These are phyloP conservation scores for Septoria linicola DNA, from an alignment of 2,329 filamentous ascomycete genomes.

Conservation along the genomic window DNA sequence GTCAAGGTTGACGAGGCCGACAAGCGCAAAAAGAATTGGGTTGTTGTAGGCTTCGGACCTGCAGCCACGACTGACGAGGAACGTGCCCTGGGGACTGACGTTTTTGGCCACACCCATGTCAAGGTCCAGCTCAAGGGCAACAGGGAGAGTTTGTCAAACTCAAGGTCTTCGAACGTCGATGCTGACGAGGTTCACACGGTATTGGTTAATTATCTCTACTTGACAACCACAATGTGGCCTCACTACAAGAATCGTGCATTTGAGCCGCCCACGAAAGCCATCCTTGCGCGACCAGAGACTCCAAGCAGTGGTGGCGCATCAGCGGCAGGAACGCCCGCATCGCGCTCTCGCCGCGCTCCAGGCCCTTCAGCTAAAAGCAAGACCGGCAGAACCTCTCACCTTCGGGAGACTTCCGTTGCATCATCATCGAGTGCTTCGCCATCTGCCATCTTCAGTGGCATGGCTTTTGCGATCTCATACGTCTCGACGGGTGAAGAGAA, in stretches of 20 bases:
- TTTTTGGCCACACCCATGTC: slow-evolving; percentile 43
- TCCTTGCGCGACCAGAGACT: slow-evolving; percentile 7
- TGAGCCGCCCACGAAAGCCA: slow-evolving; percentile 22
- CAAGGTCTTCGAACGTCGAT: slow-evolving; percentile 8
- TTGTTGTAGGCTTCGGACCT: slow-evolving; percentile 46
- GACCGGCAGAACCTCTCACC: slow-evolving; percentile 19
- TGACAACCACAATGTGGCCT: slow-evolving; percentile 46
- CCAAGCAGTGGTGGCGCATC: slow-evolving; percentile 34
- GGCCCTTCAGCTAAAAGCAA: slow-evolving; percentile 20
- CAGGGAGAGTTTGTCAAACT: slow-evolving; percentile 39
- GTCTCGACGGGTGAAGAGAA: slow-evolving; percentile 59
- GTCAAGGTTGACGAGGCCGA: slow-evolving; percentile 49
- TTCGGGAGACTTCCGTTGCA: slow-evolving; percentile 32
- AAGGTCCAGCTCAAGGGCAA: slow-evolving; percentile 42
- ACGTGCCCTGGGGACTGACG: slow-evolving; percentile 42
- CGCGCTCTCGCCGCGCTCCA: slow-evolving; percentile 47
- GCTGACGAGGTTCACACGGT: slow-evolving; percentile 40
- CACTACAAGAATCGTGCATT: slow-evolving; percentile 44
- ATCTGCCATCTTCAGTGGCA: slow-evolving; percentile 64
- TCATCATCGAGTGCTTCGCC: slow-evolving; percentile 17
- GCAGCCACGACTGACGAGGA: slow-evolving; percentile 33
- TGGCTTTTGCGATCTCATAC: slow-evolving; percentile 86
- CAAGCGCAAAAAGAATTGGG: slow-evolving; percentile 47
- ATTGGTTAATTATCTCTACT: slow-evolving; percentile 44
- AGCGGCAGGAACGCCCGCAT: slow-evolving; percentile 49